phyloP scores from a whole-genome alignment of 306 rosid species.

The Glycine soja region DNA sequence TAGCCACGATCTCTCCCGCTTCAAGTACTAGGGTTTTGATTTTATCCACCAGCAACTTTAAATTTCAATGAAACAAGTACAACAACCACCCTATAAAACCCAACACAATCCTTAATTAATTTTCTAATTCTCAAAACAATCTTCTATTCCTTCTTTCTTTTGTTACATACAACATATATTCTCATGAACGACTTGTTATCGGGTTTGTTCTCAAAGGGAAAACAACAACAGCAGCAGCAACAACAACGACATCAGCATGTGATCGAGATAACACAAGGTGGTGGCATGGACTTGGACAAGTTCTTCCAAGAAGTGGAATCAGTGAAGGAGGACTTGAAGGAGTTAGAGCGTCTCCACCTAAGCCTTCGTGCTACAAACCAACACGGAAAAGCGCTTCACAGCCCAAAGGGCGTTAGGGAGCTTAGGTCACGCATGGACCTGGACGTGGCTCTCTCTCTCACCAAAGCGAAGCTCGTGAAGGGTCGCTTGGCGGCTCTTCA shows the following conservation, averaged over 20 bases:
- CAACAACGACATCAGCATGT: slow-evolving; percentile 40
- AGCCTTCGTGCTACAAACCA: slow-evolving; percentile 65
- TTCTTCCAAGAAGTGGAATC: slow-evolving; percentile 79
- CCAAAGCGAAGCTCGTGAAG: slow-evolving; percentile 78
- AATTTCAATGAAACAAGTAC: neutral
- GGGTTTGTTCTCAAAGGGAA: neutral
- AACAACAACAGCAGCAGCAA: neutral
- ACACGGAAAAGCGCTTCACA: slow-evolving; percentile 75
- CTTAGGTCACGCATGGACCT: slow-evolving; percentile 87
- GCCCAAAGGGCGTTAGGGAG: slow-evolving; percentile 74
- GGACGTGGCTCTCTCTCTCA: slow-evolving; percentile 75
- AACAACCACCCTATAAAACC: neutral
- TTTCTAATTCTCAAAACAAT: neutral
- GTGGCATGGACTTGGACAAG: slow-evolving; percentile 53
- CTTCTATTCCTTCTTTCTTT: neutral
- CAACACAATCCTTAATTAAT: neutral
- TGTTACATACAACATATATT: too few species aligned
- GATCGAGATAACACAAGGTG: slow-evolving; percentile 58
- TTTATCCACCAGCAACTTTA: neutral
- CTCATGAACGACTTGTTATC: slow-evolving; percentile 65
- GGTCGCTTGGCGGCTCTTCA: slow-evolving; percentile 77
- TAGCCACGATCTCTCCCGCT: neutral
- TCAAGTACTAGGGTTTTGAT: neutral
- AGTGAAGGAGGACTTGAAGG: slow-evolving; percentile 77
- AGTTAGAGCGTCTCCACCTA: slow-evolving; percentile 63